Base-by-base conservation (phyloP, 2,329 filamentous ascomycete species). In the Penicillium sp. region DNA sequence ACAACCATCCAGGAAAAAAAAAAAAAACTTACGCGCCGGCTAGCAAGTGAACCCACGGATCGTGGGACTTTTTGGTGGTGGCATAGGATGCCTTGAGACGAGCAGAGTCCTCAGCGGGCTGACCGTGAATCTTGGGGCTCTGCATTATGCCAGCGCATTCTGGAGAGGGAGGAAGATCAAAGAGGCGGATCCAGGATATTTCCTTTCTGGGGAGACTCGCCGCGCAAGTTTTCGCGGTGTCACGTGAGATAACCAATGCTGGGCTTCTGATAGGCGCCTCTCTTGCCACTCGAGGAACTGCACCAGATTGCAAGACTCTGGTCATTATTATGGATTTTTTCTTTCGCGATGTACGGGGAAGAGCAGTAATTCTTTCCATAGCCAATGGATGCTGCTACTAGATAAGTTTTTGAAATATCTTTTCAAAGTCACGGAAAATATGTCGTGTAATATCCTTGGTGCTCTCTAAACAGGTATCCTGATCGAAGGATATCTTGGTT, bases 11-110 rank as follows among this genome's bases (percentile, higher is more conserved):
- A 54, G 1, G 11, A 33, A 11, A 30, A 8, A 25, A 26, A 55
- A 38, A 46, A 35, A 57, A 56, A 56, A 68, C 73, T 69, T 70
- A 75, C 73, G 73, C 73, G 70, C 73, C 73, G 54, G 73, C 73
- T 57, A 75, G 60, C 42, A 75, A 57, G 58, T 75, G 72, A 33
- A 70, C 65, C 70, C 65, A 73, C n/a, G 72, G 62, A 38, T 66
- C 65, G 28, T 63, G 62, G 45, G 62, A 55, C 38, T 65, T 66
- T 42, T 65, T 63, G 6, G 56, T 57, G n/a, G 55, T 35, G 35
- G 46, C 48, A 33, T 58, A 43, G 19, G 62, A 49, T 54, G 58
- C 26, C 60, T 62, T 60, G 35, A 59, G 14, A 1, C 58, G 52
- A 35, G 55, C 38, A 28, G 55, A 56, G 56, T 63, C 58, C 40